phyloP scores from a whole-genome alignment of 2,329 filamentous ascomycete species.

The Aspergillus ochraceus region DNA sequence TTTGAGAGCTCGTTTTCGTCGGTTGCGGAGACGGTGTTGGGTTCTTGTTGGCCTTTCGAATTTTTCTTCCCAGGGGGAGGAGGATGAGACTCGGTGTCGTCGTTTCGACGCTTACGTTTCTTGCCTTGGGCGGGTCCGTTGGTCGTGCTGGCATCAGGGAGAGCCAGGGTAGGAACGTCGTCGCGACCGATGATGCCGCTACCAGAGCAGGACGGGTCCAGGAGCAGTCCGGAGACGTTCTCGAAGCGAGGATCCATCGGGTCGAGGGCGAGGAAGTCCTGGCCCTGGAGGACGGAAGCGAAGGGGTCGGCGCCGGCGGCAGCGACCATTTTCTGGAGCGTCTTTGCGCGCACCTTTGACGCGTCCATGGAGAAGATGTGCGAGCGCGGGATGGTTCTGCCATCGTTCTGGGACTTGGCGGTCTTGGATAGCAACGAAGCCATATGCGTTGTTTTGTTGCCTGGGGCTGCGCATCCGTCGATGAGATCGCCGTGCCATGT shows the following conservation, averaged over 20 bases:
- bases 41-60: not conserved
- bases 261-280: conserved; percentile 80
- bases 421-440: conserved; percentile 65
- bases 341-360: conserved; percentile 61
- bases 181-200: conserved; percentile 92
- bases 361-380: conserved; percentile 55
- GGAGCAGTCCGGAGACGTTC: conserved; percentile 75
- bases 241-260: conserved; percentile 62
- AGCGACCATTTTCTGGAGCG: conserved; percentile 79
- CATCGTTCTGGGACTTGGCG: conserved; percentile 13
- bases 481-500: conserved; percentile 65
- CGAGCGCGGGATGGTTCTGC: not conserved
- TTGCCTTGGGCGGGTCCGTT: conserved; percentile 27
- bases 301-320: conserved; percentile 68
- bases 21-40: conserved; percentile 14
- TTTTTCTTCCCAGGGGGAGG: not conserved
- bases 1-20: conserved; percentile 38
- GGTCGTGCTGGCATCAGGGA: conserved; percentile 47
- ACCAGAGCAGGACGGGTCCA: conserved; percentile 94
- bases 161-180: conserved; percentile 67
- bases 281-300: conserved; percentile 68
- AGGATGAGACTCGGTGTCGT: conserved; percentile 9
- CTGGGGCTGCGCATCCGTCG: conserved; percentile 92
- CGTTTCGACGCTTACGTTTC: conserved; percentile 44
- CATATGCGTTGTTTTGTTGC: conserved; percentile 95